Percentiles rank a stretch among this genome's conserved stretches.
Conservation (phyloP, 257 asterid genomes). For the Echites panduratus region DNA sequence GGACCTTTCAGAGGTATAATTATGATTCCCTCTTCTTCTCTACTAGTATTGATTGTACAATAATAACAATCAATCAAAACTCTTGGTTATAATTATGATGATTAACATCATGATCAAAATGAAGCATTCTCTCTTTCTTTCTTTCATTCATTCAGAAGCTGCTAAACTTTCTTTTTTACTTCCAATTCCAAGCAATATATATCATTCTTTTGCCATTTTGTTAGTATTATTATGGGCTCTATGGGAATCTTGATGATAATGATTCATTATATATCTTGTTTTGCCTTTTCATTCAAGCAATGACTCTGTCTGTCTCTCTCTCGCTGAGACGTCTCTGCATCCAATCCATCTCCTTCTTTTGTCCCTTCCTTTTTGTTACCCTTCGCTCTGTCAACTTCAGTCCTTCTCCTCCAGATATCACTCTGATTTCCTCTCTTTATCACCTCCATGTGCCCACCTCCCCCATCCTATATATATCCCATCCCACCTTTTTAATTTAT, state of each 20-base stretch:
- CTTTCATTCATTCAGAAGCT: slow-evolving; percentile 31
- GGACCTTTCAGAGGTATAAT: not conserved
- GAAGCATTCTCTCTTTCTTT: not conserved
- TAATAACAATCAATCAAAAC: too few relatives aligned
- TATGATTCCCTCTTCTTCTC: not conserved
- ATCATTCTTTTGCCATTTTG: not conserved
- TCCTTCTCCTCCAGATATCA: slow-evolving; percentile 96
- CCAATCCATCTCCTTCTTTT: slow-evolving; percentile 45
- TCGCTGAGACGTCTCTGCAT: too few relatives aligned
- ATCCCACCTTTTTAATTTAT: slow-evolving; percentile 20
- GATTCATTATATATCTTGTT: slow-evolving; percentile 25
- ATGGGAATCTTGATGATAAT: slow-evolving; percentile 12
- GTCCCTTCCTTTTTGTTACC: slow-evolving; percentile 79
- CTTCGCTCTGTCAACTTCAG: slow-evolving; percentile 84
- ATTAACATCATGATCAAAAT: too few relatives aligned
- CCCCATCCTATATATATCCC: not conserved
- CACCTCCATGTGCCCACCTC: slow-evolving; percentile 33
- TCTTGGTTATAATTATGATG: too few relatives aligned
- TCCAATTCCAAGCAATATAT: slow-evolving; percentile 12
- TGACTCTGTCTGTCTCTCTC: slow-evolving; percentile 8
- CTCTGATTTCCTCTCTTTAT: slow-evolving; percentile 54
- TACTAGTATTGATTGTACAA: too few relatives aligned
- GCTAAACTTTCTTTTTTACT: slow-evolving; percentile 9
- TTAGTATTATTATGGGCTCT: not conserved
- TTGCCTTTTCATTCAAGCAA: slow-evolving; percentile 86